phyloP scores from a whole-genome alignment of 1,284 basidiomycete species.

The Grifola frondosa region DNA sequence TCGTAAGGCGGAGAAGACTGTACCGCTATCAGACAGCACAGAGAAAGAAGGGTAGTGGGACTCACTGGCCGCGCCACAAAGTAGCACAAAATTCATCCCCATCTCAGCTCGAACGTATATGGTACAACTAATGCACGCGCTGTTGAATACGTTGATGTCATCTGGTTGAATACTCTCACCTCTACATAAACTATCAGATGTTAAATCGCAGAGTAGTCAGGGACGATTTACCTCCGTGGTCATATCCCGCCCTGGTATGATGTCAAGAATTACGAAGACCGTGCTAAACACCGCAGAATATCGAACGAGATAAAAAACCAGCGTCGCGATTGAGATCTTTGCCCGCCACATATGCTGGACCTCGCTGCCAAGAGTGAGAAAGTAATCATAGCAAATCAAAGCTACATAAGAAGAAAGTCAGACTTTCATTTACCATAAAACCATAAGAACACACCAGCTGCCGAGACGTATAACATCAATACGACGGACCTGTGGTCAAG shows the following conservation, averaged over 20 bases:
- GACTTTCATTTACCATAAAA: no score
- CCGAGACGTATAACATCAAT: no score
- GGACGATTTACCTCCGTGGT: slow-evolving; percentile 4
- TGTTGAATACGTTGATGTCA: neutral
- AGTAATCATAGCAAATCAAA: slow-evolving; percentile 11
- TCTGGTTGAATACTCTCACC: neutral
- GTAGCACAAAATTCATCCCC: slow-evolving; percentile 4
- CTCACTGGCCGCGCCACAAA: slow-evolving; percentile 7
- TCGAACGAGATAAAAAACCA: slow-evolving; percentile 8
- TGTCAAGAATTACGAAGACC: slow-evolving; percentile 4
- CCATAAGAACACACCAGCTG: no score
- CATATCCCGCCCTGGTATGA: neutral
- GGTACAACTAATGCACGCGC: slow-evolving; percentile 1
- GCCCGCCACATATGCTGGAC: slow-evolving; percentile 5
- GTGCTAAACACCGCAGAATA: slow-evolving; percentile 8
- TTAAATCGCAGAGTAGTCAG: neutral
- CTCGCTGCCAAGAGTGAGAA: slow-evolving; percentile 8
- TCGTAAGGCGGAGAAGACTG: slow-evolving; percentile 11
- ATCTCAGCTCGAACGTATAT: slow-evolving; percentile 3
- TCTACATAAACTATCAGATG: neutral
- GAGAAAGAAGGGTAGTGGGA: neutral
- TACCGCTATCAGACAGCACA: neutral
- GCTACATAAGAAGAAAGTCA: neutral
- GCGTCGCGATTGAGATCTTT: neutral
- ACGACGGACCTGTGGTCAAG: no score